Base-by-base conservation (phyloP, 2,329 filamentous ascomycete genomes). In the Colletotrichum acutatum region DNA sequence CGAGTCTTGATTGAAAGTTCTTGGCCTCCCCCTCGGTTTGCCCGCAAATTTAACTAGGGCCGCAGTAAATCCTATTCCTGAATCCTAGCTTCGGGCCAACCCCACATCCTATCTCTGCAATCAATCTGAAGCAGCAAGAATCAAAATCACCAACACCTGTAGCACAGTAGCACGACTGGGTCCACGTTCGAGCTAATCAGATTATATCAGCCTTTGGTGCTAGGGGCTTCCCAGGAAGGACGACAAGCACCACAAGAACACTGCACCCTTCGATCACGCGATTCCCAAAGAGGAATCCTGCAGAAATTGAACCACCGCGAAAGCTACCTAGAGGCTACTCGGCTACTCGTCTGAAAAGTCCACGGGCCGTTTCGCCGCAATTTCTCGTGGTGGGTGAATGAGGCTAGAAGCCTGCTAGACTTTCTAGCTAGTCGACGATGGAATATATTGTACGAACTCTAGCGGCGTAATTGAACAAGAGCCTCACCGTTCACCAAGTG, bases 91-190 rank as follows among this genome's bases (percentile, higher is more conserved):
- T 19, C 42, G 37, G 37, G 16, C 42, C 19, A 9, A 19, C 42
- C 42, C 42, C 42, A 49, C 42, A 49, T 49, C 42, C 19, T n/a
- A n/a, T 49, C 42, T 49, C n/a, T 5, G 42, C 42, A 49, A 61
- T 67, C 37, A 67, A 67, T 53, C n/a, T 60, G 69, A 69, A 60
- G 61, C 69, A 64, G 42, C 42, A 49, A 49, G 42, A 49, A 49
- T 49, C 42, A 19, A 49, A 49, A 49, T 49, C 42, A 49, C 42
- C 42, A 49, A 49, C 42, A 19, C 19, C 5, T 5, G 28, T 30
- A 30, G 28, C 28, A 30, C 28, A 30, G 28, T 30, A 30, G 28
- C 28, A 30, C 28, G 28, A 30, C 28, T 30, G 28, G 19, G 37
- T 42, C 16, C 37, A 4, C 14, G 37, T 42, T 49, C 42, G 7